Percentiles rank a stretch among this genome's conserved stretches.
Evolutionary conservation across 495 filamentous ascomycete genomes (phyloP).

Genomic region (Xylaria nigripes): DNA sequence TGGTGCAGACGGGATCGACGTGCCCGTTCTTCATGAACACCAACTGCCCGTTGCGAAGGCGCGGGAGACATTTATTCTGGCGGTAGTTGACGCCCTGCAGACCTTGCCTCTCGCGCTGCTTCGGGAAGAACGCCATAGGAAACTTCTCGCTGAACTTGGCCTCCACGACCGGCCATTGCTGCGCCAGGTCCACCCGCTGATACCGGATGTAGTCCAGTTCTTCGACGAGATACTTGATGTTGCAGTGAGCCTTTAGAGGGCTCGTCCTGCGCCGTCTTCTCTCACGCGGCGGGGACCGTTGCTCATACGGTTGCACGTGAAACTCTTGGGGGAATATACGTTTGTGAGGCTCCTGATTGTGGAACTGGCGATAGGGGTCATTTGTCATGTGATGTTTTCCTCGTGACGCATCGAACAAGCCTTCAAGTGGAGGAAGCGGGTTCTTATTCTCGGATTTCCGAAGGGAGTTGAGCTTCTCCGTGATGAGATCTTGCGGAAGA

Average conservation of each 20-base stretch:
- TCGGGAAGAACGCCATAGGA: conserved; percentile 12
- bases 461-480: conserved; percentile 16
- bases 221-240: conserved; percentile 26
- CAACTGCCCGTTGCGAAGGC: conserved; percentile 14
- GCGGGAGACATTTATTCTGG: conserved; percentile 24
- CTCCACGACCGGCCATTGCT: conserved; percentile 26
- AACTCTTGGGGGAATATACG: conserved; percentile 6
- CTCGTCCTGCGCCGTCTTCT: neutral
- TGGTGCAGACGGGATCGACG: conserved; percentile 4
- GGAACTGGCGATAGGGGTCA: neutral
- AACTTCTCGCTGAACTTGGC: conserved; percentile 24
- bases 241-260: conserved; percentile 17
- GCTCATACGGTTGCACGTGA: neutral
- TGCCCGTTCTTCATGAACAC: conserved; percentile 21
- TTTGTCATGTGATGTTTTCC: neutral
- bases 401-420: neutral
- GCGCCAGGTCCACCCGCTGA: conserved; percentile 28
- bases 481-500: conserved; percentile 15
- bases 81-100: conserved; percentile 35
- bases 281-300: neutral
- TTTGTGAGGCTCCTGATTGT: neutral
- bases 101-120: conserved; percentile 17
- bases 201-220: conserved; percentile 30
- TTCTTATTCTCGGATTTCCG: conserved; percentile 5
- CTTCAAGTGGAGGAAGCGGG: conserved; percentile 14